Evolutionary conservation across 2,329 filamentous ascomycete species (phyloP).

Genomic region (Ambrosiella xylebori): DNA sequence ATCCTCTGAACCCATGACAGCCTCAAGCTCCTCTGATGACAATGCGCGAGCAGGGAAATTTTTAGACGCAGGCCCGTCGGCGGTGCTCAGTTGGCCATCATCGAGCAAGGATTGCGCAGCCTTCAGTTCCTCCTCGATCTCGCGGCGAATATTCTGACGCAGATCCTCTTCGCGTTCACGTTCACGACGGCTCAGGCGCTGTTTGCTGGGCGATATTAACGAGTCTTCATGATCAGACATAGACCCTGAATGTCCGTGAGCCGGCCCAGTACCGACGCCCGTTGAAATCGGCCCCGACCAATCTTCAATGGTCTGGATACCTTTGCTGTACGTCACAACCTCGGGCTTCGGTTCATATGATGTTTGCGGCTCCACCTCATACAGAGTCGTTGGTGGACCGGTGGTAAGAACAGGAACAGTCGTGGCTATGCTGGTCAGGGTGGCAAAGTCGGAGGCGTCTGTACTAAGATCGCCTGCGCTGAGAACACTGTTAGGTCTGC

Average conservation of each 20-base stretch:
- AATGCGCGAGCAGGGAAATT: constrained; percentile 68
- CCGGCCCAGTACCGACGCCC: constrained; percentile 9
- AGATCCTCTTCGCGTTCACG: constrained; percentile 79
- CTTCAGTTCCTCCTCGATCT: constrained; percentile 84
- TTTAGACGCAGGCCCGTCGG: constrained; percentile 17
- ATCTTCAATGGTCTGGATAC: constrained; percentile 73
- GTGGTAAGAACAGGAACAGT: constrained; percentile 56
- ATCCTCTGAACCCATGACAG: constrained; percentile 79
- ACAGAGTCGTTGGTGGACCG: constrained; percentile 56
- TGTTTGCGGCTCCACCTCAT: constrained; percentile 50
- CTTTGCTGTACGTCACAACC: constrained; percentile 92
- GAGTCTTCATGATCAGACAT: constrained; percentile 43
- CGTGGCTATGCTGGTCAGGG: constrained; percentile 26
- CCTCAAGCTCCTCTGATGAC: constrained; percentile 69
- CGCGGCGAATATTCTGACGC: constrained; percentile 62
- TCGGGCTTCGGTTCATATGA: constrained; percentile 50
- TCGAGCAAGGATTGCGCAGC: constrained; percentile 45
- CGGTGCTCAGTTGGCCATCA: constrained; percentile 28
- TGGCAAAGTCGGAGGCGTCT: constrained; percentile 45
- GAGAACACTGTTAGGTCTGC: constrained; percentile 71
- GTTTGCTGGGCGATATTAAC: constrained; percentile 46
- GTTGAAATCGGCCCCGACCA: constrained; percentile 35
- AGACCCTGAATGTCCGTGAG: constrained; percentile 28
- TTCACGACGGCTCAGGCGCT: constrained; percentile 56
- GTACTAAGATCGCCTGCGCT: constrained; percentile 68